These are phyloP conservation scores for Logfia minima DNA, from an alignment of 129 eudicot genomes.

Conservation along the genomic window DNA sequence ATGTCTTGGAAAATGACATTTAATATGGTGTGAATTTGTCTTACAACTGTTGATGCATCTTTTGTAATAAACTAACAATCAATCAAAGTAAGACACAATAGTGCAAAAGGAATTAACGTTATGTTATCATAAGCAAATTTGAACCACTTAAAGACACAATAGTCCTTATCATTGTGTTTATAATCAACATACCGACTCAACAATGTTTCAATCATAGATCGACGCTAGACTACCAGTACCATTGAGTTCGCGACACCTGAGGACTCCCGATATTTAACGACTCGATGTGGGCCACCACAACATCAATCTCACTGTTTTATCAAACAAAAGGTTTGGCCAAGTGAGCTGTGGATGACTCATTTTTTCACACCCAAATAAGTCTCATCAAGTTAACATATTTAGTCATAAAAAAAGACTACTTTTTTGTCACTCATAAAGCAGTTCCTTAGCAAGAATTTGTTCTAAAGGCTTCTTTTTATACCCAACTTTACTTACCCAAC, in stretches of 20 bases:
- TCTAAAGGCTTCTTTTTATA: conserved; percentile 42
- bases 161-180: neutral
- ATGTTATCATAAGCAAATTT: neutral
- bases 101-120: neutral
- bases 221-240: neutral
- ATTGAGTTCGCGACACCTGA: conserved; percentile 11
- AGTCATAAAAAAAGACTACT: conserved; percentile 28
- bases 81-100: neutral
- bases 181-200: neutral
- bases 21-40: neutral
- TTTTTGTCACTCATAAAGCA: conserved; percentile 39
- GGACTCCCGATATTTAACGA: conserved; percentile 4
- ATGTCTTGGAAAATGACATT: too few species aligned
- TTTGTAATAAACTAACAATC: neutral
- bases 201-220: neutral
- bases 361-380: conserved; percentile 24
- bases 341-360: conserved; percentile 40
- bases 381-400: conserved; percentile 32
- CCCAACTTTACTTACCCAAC: conserved; percentile 48
- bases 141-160: neutral
- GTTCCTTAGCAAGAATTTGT: conserved; percentile 49
- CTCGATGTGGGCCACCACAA: conserved; percentile 28
- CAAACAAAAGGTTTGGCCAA: conserved; percentile 39
- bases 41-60: neutral
- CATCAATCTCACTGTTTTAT: conserved; percentile 17